Evolutionary conservation across 2,329 filamentous ascomycete genomes (phyloP).

Genomic region (Bipolaris victoriae): DNA sequence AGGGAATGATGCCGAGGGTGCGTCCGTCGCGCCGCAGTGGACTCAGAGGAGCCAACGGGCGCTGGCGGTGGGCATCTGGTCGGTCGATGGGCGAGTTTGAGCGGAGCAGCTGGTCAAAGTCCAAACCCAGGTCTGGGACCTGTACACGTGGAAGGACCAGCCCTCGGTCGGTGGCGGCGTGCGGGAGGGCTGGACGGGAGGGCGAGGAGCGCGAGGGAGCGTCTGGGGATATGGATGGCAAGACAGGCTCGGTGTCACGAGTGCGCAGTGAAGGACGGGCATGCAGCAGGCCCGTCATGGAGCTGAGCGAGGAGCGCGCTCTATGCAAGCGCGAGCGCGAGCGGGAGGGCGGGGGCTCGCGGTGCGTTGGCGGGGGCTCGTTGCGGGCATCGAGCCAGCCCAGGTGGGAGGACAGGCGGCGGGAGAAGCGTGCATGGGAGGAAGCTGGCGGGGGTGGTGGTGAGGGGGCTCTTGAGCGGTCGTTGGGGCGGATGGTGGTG

Average conservation of each 20-base stretch:
- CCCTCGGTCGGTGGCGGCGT: slow-evolving; percentile 36
- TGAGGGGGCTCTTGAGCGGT: slow-evolving; percentile 23
- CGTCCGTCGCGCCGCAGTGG: slow-evolving; percentile 39
- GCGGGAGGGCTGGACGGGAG: slow-evolving; percentile 29
- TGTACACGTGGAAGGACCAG: slow-evolving; percentile 43
- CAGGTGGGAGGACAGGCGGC: slow-evolving; percentile 37
- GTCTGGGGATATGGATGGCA: slow-evolving; percentile 21
- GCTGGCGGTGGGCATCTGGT: slow-evolving; percentile 25
- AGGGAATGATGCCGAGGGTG: slow-evolving; percentile 47
- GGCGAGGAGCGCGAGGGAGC: slow-evolving; percentile 24
- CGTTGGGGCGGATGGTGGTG: slow-evolving; percentile 13
- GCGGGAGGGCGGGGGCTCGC: slow-evolving; percentile 22
- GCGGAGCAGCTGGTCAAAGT: slow-evolving; percentile 45
- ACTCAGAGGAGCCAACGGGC: slow-evolving; percentile 24
- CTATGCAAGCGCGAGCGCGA: slow-evolving; percentile 43
- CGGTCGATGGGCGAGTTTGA: slow-evolving; percentile 26
- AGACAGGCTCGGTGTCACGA: slow-evolving; percentile 22
- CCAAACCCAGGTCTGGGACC: slow-evolving; percentile 47
- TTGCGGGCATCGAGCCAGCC: slow-evolving; percentile 42
- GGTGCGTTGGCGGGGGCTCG: slow-evolving; percentile 26
- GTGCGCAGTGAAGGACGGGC: slow-evolving; percentile 35
- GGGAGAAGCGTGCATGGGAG: slow-evolving; percentile 24
- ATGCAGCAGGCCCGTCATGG: slow-evolving; percentile 41
- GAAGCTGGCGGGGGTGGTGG: not conserved
- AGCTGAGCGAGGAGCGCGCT: slow-evolving; percentile 47